phyloP scores from a whole-genome alignment of 306 rosid species.

The Casuarina glauca region DNA sequence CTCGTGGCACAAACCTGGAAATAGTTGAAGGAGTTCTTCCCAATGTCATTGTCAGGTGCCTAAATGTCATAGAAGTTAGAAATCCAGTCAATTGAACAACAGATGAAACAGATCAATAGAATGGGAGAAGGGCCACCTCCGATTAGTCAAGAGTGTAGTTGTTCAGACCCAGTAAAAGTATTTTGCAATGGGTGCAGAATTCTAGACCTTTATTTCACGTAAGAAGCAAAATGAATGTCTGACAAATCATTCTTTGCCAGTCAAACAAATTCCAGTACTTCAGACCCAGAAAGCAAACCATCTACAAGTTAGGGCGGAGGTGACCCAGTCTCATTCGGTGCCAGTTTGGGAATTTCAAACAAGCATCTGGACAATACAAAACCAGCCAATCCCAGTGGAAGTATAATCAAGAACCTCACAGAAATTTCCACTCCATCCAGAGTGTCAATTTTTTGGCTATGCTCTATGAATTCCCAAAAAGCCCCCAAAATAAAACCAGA shows the following conservation, averaged over 20 bases:
- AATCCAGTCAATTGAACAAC: constrained; percentile 26
- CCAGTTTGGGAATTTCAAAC: not conserved
- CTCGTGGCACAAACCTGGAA: constrained; percentile 67
- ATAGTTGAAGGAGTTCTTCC: constrained; percentile 89
- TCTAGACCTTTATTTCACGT: not conserved
- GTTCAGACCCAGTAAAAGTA: not conserved
- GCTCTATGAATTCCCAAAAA: constrained; percentile 16
- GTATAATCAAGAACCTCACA: not conserved
- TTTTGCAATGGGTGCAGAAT: not conserved
- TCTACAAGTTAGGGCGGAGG: not conserved
- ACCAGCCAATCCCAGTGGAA: constrained; percentile 11
- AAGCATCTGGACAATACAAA: not conserved
- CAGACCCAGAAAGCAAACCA: not conserved
- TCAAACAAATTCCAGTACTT: not conserved
- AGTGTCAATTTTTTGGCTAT: not conserved
- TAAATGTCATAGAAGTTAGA: constrained; percentile 34
- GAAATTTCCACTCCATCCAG: not conserved
- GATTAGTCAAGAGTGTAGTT: constrained; percentile 3
- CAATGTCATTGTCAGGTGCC: constrained; percentile 94
- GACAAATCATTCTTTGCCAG: constrained; percentile 2
- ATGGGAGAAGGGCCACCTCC: not conserved
- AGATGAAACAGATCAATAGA: not conserved
- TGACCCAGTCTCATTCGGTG: not conserved
- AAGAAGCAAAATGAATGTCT: constrained; percentile 1
- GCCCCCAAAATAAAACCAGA: not conserved